phyloP scores from a whole-genome alignment of 371 early-diverging fungal species.

The Mortierella sp. region DNA sequence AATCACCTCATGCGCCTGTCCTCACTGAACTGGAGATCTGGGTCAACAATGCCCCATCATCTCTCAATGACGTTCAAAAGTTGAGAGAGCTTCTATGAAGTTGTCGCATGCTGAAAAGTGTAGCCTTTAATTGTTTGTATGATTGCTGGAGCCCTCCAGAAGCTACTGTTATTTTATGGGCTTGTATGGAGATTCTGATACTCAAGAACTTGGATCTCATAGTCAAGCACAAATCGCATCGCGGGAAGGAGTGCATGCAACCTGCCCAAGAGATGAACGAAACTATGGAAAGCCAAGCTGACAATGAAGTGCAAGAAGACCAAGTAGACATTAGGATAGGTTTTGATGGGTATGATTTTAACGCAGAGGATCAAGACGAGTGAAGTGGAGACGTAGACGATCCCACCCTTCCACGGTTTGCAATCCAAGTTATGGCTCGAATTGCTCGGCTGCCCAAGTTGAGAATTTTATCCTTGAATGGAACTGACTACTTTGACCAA shows the following conservation, averaged over 20 bases:
- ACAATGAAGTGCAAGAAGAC: not conserved
- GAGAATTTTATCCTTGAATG: not conserved
- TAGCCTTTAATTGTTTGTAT: not conserved
- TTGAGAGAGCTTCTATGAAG: not conserved
- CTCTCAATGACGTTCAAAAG: not conserved
- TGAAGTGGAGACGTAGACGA: not conserved
- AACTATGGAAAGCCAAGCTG: not conserved
- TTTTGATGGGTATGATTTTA: not conserved
- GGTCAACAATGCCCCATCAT: not conserved
- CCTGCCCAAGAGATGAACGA: not conserved
- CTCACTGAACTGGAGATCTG: not conserved
- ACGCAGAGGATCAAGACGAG: not conserved
- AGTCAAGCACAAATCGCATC: not conserved
- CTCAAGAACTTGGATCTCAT: not conserved
- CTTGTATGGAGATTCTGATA: not conserved
- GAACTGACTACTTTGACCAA: not conserved
- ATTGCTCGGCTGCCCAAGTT: not conserved
- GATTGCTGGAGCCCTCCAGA: not conserved
- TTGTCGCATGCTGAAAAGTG: not conserved
- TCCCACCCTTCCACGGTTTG: not conserved
- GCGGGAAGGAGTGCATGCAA: not conserved
- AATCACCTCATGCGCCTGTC: not conserved
- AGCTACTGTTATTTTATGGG: slow-evolving; percentile 3
- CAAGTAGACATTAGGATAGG: not conserved
- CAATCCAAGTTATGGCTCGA: not conserved